These are phyloP conservation scores for Phellinidium pouzarii DNA, from an alignment of 1,284 basidiomycete species.

Conservation along the genomic window DNA sequence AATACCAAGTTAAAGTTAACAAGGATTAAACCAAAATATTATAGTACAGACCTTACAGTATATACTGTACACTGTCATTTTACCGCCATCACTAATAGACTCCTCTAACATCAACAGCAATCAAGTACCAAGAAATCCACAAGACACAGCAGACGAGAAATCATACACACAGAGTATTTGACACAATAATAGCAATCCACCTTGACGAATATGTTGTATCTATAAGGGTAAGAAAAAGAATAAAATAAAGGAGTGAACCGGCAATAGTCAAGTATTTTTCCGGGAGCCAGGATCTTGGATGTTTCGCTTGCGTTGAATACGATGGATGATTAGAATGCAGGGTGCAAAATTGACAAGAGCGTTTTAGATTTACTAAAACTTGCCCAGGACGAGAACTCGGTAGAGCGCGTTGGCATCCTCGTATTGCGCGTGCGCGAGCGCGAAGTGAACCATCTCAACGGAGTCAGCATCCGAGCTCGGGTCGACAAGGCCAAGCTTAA, in stretches of 20 bases:
- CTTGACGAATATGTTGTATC: neutral
- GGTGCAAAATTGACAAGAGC: neutral
- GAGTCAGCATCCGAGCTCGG: constrained; percentile 54
- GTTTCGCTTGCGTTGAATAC: neutral
- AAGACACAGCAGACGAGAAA: neutral
- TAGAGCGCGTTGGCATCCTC: constrained; percentile 71
- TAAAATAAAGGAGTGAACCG: neutral
- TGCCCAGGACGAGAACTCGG: constrained; percentile 42
- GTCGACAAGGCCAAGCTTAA: constrained; percentile 57
- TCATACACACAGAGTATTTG: neutral
- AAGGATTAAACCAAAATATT: neutral
- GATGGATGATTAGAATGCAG: neutral
- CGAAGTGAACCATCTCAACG: constrained; percentile 69
- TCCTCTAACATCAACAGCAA: neutral
- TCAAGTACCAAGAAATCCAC: neutral
- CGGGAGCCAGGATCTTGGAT: neutral
- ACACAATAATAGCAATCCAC: neutral
- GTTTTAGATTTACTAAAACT: constrained; percentile 27
- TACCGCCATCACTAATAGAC: neutral
- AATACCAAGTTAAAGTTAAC: neutral
- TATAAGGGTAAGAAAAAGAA: neutral
- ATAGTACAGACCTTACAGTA: neutral
- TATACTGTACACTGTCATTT: neutral
- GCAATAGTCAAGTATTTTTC: neutral
- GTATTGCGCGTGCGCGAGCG: constrained; percentile 58